Percentiles rank a stretch among this genome's conserved stretches.
These are phyloP conservation scores for Colletotrichum karsti DNA, from an alignment of 2,329 filamentous ascomycete genomes.

Conservation along the genomic window DNA sequence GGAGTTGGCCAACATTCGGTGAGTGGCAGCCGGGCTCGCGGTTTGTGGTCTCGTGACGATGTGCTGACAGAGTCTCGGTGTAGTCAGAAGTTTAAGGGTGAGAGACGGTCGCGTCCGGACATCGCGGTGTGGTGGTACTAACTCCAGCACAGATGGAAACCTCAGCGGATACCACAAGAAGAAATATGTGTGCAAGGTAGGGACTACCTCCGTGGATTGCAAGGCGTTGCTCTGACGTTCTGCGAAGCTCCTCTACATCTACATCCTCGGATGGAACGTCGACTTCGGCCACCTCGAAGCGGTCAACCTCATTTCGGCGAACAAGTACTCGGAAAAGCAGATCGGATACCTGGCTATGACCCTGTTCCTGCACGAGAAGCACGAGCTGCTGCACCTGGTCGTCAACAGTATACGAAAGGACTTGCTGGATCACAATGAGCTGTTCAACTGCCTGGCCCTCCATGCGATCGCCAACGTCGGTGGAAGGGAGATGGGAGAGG, in stretches of 20 bases:
- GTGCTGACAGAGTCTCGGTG: slow-evolving; percentile 10
- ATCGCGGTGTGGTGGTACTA: slow-evolving; percentile 31
- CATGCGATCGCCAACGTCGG: slow-evolving; percentile 99
- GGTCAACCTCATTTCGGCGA: slow-evolving; percentile 95
- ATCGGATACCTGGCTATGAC: slow-evolving; percentile 98
- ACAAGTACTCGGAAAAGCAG: slow-evolving; percentile 98
- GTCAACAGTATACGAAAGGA: slow-evolving; percentile 99
- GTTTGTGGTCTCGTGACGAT: slow-evolving; percentile 24
- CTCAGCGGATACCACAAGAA: slow-evolving; percentile 98
- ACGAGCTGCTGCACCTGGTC: slow-evolving; percentile 94
- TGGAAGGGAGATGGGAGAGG: slow-evolving; percentile 96
- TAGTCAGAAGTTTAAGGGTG: slow-evolving; percentile 93
- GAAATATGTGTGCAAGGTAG: slow-evolving; percentile 98
- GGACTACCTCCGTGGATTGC: slow-evolving; percentile 21
- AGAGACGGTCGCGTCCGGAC: slow-evolving; percentile 30
- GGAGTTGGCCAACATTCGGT: slow-evolving; percentile 96
- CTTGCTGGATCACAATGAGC: slow-evolving; percentile 90
- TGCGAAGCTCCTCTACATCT: slow-evolving; percentile 89
- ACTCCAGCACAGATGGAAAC: slow-evolving; percentile 71
- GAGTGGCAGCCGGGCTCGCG: slow-evolving; percentile 37
- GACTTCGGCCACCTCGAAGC: slow-evolving; percentile 99
- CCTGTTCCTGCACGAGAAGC: slow-evolving; percentile 94
- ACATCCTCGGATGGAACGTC: slow-evolving; percentile 98
- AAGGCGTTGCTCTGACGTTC: slow-evolving; percentile 32
- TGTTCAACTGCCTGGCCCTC: slow-evolving; percentile 95